Evolutionary conservation across 208 protist species (phyloP).

Genomic region (Acanthamoeba lugdunensis): DNA sequence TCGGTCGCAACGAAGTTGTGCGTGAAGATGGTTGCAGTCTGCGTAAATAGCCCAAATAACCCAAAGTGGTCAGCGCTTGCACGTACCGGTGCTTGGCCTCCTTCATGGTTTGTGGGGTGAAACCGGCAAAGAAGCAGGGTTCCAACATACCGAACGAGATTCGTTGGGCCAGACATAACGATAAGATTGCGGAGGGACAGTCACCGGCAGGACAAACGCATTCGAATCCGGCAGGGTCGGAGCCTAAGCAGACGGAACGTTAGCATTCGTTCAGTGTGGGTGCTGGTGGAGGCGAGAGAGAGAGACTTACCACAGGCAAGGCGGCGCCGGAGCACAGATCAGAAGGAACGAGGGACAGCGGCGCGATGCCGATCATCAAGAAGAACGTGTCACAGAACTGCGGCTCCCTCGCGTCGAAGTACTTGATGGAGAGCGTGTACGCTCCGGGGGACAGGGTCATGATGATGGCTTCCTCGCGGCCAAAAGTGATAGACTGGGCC

Average conservation of each 20-base stretch:
- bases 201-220: background rate
- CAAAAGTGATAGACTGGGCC: slow-evolving; percentile 41
- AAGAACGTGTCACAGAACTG: slow-evolving; percentile 66
- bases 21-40: background rate
- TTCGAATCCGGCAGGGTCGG: background rate
- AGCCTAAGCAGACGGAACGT: background rate
- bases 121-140: background rate
- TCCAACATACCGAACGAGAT: background rate
- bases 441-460: slow-evolving; percentile 15
- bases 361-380: slow-evolving; percentile 44
- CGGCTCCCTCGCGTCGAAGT: slow-evolving; percentile 29
- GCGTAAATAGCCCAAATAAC: background rate
- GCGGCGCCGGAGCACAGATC: background rate
- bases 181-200: background rate
- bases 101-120: too few species aligned
- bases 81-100: too few species aligned
- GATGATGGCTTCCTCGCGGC: slow-evolving; percentile 60
- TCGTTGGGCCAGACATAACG: background rate
- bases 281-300: background rate
- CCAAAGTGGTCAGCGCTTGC: too few species aligned
- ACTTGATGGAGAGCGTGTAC: slow-evolving; percentile 59
- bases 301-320: background rate
- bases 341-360: slow-evolving; percentile 10
- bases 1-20: background rate
- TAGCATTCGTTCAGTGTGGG: background rate